phyloP scores from a whole-genome alignment of 768 basidiomycete genomes.

The Asterophora lycoperdoides region DNA sequence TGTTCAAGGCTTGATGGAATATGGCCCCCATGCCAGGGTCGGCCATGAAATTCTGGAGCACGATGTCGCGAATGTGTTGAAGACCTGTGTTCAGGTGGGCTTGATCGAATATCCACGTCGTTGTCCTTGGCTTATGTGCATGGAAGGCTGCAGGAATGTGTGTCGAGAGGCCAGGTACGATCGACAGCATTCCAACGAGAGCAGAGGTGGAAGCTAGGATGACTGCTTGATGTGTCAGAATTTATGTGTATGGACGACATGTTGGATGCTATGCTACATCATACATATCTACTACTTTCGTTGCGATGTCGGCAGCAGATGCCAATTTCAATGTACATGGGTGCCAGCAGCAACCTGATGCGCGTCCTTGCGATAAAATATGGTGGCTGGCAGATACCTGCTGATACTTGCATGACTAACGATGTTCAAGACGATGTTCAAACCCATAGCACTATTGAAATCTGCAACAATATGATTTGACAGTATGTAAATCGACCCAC shows the following conservation, averaged over 20 bases:
- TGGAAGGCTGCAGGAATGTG: conserved; percentile 57
- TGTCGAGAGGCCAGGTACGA: conserved; percentile 52
- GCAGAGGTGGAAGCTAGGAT: conserved; percentile 36
- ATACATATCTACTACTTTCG: not conserved
- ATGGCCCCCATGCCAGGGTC: conserved; percentile 21
- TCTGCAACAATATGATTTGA: too few species aligned
- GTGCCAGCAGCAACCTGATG: too few species aligned
- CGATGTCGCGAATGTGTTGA: conserved; percentile 33
- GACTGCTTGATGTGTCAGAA: not conserved
- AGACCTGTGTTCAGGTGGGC: conserved; percentile 37
- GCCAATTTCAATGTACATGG: too few species aligned
- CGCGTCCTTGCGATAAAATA: too few species aligned
- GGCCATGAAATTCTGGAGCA: conserved; percentile 25
- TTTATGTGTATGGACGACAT: not conserved
- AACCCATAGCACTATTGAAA: too few species aligned
- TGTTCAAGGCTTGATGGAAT: conserved; percentile 50
- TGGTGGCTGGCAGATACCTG: too few species aligned
- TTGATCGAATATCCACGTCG: not conserved
- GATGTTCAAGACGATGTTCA: too few species aligned
- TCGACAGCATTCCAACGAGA: conserved; percentile 50
- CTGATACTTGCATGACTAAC: too few species aligned
- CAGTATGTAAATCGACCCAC: not conserved
- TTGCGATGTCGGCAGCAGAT: too few species aligned
- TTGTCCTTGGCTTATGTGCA: not conserved
- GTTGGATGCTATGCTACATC: not conserved